Conservation (phyloP, 495 filamentous ascomycete genomes). For the Podospora appendiculata region DNA sequence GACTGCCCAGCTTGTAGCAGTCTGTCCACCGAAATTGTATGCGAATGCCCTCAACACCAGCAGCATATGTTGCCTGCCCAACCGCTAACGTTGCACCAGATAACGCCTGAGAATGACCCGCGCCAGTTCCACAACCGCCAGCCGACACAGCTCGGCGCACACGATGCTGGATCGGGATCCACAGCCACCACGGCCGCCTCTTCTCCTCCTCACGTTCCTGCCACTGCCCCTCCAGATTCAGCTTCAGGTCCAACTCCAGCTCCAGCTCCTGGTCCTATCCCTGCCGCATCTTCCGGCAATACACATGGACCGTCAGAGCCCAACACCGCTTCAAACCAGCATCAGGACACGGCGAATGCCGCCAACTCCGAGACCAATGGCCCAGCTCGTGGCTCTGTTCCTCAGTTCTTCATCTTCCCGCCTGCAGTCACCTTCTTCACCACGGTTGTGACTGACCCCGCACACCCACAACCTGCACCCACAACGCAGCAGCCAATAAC, state of each 20-base stretch:
- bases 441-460: not conserved
- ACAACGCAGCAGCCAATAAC: not conserved
- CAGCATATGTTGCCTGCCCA: not conserved
- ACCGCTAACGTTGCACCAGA: constrained; percentile 5
- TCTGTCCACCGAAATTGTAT: constrained; percentile 17
- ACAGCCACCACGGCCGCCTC: no score
- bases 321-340: not conserved
- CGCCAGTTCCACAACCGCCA: constrained; percentile 14
- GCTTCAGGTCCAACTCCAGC: not conserved
- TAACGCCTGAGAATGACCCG: constrained; percentile 13
- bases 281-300: not conserved
- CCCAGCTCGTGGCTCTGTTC: no score
- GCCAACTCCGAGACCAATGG: no score
- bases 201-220: not conserved
- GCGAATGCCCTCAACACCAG: constrained; percentile 1
- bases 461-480: not conserved
- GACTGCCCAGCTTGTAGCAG: constrained; percentile 18
- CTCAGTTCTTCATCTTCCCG: not conserved
- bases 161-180: no score
- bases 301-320: not conserved
- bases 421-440: not conserved
- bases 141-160: not conserved
- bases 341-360: no score
- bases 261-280: not conserved
- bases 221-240: no score